Conservation (phyloP, 2,329 filamentous ascomycete genomes). For the Pochonia chlamydosporia region DNA sequence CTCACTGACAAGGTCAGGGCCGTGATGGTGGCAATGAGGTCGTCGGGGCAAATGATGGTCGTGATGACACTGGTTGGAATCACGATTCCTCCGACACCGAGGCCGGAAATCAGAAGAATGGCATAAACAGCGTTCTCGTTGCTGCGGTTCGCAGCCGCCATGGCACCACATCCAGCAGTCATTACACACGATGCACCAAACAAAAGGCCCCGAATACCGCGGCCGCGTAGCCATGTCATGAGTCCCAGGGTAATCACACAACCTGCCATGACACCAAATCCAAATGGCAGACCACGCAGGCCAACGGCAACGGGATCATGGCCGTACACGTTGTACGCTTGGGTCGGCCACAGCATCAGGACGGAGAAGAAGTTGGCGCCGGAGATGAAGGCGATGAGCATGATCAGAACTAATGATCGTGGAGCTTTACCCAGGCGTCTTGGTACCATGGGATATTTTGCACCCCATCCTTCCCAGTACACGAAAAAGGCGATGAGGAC, state of each 20-base stretch:
- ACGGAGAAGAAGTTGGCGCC: constrained; percentile 54
- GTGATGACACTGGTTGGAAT: constrained; percentile 63
- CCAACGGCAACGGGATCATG: constrained; percentile 59
- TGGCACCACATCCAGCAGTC: constrained; percentile 56
- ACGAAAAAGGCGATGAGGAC: constrained; percentile 29
- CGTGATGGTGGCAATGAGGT: constrained; percentile 63
- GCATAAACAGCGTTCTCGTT: constrained; percentile 51
- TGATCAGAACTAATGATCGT: constrained; percentile 43
- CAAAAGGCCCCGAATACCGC: constrained; percentile 52
- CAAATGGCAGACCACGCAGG: constrained; percentile 59
- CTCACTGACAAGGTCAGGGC: constrained; percentile 65
- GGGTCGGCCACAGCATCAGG: constrained; percentile 56
- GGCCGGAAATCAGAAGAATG: constrained; percentile 32
- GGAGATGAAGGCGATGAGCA: constrained; percentile 54
- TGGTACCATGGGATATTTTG: constrained; percentile 38
- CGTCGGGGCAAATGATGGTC: constrained; percentile 64
- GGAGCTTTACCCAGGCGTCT: constrained; percentile 11
- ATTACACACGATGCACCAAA: constrained; percentile 55
- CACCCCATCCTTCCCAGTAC: constrained; percentile 29
- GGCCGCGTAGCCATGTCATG: constrained; percentile 49
- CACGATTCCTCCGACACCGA: constrained; percentile 61
- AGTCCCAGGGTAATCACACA: constrained; percentile 53
- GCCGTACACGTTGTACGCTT: constrained; percentile 60
- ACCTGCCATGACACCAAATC: constrained; percentile 56
- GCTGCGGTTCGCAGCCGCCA: constrained; percentile 42